Evolutionary conservation across 2,329 filamentous ascomycete genomes (phyloP), one percentile per base, ranked within the genome.

Genomic region (Emergomyces orientalis): DNA sequence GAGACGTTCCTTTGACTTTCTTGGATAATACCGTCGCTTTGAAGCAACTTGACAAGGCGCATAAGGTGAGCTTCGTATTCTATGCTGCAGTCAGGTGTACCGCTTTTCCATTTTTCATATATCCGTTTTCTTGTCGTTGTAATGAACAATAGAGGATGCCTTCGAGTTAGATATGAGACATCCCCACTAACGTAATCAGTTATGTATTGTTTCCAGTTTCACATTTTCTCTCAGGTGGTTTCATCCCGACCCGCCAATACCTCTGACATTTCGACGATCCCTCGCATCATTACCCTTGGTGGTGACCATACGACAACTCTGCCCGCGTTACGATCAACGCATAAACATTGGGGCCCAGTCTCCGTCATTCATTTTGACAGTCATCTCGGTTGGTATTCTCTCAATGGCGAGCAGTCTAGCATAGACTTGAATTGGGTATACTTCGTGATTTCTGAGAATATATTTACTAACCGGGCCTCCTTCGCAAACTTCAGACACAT

Each of bases 1-100:
- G 91, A 55, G 92, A 96, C 73, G 91, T 96, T 62, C 91, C 91
- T 27, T 81, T 95, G 67, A 90, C 88, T 0, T 91, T 91, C 0
- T 87, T 95, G 69, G 90, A 96, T 78, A 96, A 96, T 73, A 85
- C 81, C 1, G 80, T 96, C 22, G 92, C 91, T 0, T 78, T 91
- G 60, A 80, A 82, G 55, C 92, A 96, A 76, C 96, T 96, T 90
- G 89, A 84, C 37, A 85, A 87, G 70, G 91, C 89, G 0, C 91
- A 90, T 73, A 78, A 81, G 14, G 88, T 92, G 75, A 84, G 95
- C 2, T 41, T 9, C n/a, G 19, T 14, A 5, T 25, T n/a, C 5
- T 32, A 25, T 41, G 2, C 17, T 7, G 32, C 7, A 9, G 30
- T 56, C n/a, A 37, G 17, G 8, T 14, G 27, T 9, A 5, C 27